Conservation (phyloP, 2,329 filamentous ascomycete species). For the Helotiales sp. region DNA sequence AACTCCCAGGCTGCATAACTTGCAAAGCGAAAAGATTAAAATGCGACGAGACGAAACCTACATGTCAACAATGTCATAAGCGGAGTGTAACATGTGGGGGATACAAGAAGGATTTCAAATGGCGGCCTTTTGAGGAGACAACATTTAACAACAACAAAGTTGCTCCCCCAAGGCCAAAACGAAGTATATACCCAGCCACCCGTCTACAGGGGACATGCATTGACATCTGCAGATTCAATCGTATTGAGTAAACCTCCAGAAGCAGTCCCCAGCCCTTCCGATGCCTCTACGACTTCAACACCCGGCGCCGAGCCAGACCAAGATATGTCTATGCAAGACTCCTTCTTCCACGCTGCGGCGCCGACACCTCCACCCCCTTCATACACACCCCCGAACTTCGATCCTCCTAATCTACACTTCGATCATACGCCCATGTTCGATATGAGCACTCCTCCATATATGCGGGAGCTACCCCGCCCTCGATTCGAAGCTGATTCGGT, state of each 20-base stretch:
- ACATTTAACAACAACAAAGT: conserved; percentile 54
- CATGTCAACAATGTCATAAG: conserved; percentile 68
- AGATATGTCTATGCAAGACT: conserved; percentile 40
- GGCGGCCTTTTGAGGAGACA: conserved; percentile 71
- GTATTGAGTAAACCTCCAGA: conserved; percentile 33
- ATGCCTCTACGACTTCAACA: conserved; percentile 34
- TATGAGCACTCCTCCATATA: conserved; percentile 40
- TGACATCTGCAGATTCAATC: conserved; percentile 36
- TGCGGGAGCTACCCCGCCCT: conserved; percentile 36
- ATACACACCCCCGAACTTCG: conserved; percentile 22
- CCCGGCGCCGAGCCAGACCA: conserved; percentile 33
- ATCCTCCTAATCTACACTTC: conserved; percentile 34
- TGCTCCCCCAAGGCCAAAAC: conserved; percentile 35
- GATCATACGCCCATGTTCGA: conserved; percentile 41
- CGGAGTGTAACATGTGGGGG: conserved; percentile 70
- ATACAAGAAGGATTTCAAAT: conserved; percentile 79
- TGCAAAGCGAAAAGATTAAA: conserved; percentile 76
- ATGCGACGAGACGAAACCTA: conserved; percentile 74
- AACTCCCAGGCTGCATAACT: conserved; percentile 66
- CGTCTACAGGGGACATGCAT: not conserved
- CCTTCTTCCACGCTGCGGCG: conserved; percentile 39
- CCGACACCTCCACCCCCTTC: conserved; percentile 33
- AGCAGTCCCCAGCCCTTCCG: conserved; percentile 34
- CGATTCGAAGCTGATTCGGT: conserved; percentile 44
- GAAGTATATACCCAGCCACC: conserved; percentile 27